These are phyloP conservation scores for Theileria annulata DNA, from an alignment of 169 alveolate genomes.

Conservation along the genomic window DNA sequence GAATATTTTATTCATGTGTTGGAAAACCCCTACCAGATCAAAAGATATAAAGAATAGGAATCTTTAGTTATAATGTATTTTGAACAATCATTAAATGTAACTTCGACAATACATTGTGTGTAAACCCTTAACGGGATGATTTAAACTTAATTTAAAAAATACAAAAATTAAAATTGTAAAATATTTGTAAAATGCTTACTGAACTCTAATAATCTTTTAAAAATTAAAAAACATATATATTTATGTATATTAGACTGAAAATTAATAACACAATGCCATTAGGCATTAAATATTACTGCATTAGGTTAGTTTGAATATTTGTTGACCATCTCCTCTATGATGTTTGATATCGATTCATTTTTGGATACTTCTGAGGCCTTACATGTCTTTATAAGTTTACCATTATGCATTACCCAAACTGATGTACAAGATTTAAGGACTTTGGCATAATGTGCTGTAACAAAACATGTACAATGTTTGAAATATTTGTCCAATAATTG, in stretches of 20 bases:
- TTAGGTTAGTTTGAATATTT: background rate
- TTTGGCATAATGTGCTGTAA: background rate
- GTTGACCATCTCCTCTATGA: conserved; percentile 17
- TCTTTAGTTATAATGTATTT: too few species aligned
- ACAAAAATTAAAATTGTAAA: background rate
- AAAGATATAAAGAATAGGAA: too few species aligned
- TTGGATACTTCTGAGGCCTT: background rate
- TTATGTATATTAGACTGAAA: background rate
- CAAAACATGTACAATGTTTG: conserved; percentile 27
- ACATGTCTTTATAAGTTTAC: conserved; percentile 18
- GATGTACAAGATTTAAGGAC: conserved; percentile 39
- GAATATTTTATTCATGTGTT: too few species aligned
- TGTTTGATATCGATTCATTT: conserved; percentile 19
- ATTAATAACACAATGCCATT: background rate
- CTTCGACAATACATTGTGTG: too few species aligned
- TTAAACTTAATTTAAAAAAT: background rate
- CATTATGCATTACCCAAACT: conserved; percentile 33
- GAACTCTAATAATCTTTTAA: too few species aligned
- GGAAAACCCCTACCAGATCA: too few species aligned
- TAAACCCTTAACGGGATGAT: background rate
- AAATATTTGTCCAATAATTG: conserved; percentile 11
- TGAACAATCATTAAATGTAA: too few species aligned
- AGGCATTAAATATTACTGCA: background rate
- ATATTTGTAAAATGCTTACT: background rate
- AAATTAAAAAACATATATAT: background rate